Conservation (phyloP, 352 stramenopile genomes). For the Phytophthora hibernalis region DNA sequence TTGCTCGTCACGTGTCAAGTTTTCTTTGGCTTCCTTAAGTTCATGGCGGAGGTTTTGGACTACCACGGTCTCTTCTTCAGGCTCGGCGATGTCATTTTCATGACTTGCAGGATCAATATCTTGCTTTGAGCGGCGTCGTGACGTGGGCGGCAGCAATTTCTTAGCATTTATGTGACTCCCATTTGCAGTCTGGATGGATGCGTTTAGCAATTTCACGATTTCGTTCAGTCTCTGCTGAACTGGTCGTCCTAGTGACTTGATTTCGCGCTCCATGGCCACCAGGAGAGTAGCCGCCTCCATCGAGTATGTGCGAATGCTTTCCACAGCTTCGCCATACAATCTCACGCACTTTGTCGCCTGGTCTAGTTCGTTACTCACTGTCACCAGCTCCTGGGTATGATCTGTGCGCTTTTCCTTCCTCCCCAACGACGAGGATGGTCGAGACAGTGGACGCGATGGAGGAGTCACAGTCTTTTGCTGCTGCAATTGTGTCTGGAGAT, state of each 20-base stretch:
- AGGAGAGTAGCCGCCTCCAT: conserved; percentile 76
- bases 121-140: conserved; percentile 3
- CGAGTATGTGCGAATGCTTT: conserved; percentile 61
- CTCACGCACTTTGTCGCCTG: conserved; percentile 50
- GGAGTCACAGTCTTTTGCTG: conserved; percentile 45
- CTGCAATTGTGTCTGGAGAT: conserved; percentile 73
- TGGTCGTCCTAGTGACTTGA: conserved; percentile 70
- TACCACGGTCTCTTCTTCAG: conserved; percentile 28
- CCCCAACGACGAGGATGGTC: conserved; percentile 11
- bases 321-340: conserved; percentile 55
- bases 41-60: conserved; percentile 58
- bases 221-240: conserved; percentile 86
- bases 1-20: conserved; percentile 78
- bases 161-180: conserved; percentile 40
- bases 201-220: conserved; percentile 81
- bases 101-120: conserved; percentile 23
- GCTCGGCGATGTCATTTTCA: conserved; percentile 10
- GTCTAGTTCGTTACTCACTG: conserved; percentile 39
- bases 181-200: conserved; percentile 68
- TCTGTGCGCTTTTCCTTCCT: conserved; percentile 14
- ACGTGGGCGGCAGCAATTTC: conserved; percentile 29
- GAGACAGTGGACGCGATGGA: conserved; percentile 23
- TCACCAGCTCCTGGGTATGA: conserved; percentile 16
- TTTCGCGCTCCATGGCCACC: conserved; percentile 80
- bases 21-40: conserved; percentile 66